Percentiles rank a stretch among this genome's conserved stretches.
phyloP scores from a whole-genome alignment of 225 moss, liverwort and hornwort species.

The Neckera pumila region DNA sequence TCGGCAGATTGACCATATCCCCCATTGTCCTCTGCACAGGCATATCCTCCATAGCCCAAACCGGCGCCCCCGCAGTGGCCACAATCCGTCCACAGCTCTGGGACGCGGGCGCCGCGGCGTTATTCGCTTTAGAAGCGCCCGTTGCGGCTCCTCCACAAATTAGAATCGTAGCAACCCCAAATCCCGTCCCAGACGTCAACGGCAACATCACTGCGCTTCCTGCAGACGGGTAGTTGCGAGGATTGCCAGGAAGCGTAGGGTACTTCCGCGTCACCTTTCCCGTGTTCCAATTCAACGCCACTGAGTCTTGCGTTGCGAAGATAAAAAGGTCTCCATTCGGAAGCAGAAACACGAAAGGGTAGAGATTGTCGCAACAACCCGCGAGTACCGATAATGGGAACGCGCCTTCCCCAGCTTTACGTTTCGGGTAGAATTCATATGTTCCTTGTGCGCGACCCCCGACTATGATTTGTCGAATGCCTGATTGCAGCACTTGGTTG shows the following conservation, averaged over 20 bases:
- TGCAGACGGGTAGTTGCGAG: constrained; percentile 32
- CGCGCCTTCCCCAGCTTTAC: neutral
- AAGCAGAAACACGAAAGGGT: constrained; percentile 29
- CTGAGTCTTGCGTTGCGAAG: constrained; percentile 8
- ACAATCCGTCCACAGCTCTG: constrained; percentile 53
- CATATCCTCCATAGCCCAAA: constrained; percentile 72
- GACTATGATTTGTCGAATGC: constrained; percentile 21
- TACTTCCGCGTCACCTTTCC: constrained; percentile 8
- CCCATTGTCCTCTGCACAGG: constrained; percentile 54
- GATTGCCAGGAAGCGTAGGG: constrained; percentile 21
- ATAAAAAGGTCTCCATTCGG: constrained; percentile 21
- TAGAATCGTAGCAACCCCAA: neutral
- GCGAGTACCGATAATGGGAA: neutral
- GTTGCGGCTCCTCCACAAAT: constrained; percentile 50
- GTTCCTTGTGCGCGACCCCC: constrained; percentile 4
- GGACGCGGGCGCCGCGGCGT: constrained; percentile 22
- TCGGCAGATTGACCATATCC: constrained; percentile 67
- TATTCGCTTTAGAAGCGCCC: neutral
- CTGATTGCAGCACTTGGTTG: constrained; percentile 20
- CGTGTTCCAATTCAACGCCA: constrained; percentile 9
- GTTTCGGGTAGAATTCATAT: constrained; percentile 30
- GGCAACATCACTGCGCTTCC: constrained; percentile 28
- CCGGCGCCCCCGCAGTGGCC: constrained; percentile 7
- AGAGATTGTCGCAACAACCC: constrained; percentile 18
- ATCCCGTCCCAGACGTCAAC: neutral